Base-by-base conservation (phyloP, 139 green algal genomes). In the Nannochloris sp. region DNA sequence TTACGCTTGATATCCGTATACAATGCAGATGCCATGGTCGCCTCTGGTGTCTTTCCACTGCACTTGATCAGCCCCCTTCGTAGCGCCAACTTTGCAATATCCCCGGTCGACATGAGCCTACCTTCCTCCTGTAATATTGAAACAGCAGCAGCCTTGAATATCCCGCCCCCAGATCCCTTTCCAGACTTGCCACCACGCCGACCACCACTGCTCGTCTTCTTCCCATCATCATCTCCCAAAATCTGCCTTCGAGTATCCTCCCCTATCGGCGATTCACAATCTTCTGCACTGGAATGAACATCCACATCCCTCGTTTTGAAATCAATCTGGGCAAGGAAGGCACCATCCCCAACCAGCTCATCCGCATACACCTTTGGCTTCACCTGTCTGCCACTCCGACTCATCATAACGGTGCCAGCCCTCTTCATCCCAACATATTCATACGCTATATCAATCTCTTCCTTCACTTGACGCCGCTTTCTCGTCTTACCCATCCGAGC, bases 1-100 rank as follows among this genome's bases (percentile, higher is more conserved):
- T 85, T 88, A 5, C 81, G 72, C 75, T 91, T 91, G 19, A 94
- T 79, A 61, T 94, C 87, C 0, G 87, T 92, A 71, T 92, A 94
- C 37, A 94, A 61, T 3, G 85, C 85, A 5, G 76, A 87, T 0
- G 87, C 87, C 87, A 94, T 94, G 36, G 87, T 94, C 6, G 87
- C 85, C 60, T 92, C 87, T 1, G 87, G 87, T 0, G 87, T 94
- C 62, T 88, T 90, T 49, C 85, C 87, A 36, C 83, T 69, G 60
- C 76, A 84, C 40, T 83, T 76, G 57, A 94, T 76, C 5, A 89
- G 67, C 1, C 74, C 75, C 6, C 78, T 66, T 59, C 85, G 70
- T 4, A 92, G 53, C 2, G 85, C 85, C 14, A 81, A 23, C 24
- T 67, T 66, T 18, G 71, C 75, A 60, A 83, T 79, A 29, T 81